These are phyloP conservation scores for Spizellomyces sp. DNA, from an alignment of 192 early-diverging fungal species.

Conservation along the genomic window DNA sequence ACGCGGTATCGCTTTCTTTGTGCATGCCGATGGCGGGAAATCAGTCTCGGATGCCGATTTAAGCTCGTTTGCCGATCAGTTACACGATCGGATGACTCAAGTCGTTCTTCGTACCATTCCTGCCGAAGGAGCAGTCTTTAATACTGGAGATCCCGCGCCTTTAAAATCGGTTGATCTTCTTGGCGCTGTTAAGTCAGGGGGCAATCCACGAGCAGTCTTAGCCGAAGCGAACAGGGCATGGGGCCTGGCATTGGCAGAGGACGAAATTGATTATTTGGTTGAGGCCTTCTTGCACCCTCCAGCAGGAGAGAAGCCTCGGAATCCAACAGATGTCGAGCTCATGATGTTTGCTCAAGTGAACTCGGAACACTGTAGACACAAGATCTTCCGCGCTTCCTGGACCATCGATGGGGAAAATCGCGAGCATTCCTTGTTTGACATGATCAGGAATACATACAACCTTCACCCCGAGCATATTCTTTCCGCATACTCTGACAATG, in stretches of 20 bases:
- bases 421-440: slow-evolving; percentile 86
- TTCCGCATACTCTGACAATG: slow-evolving; percentile 98
- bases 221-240: slow-evolving; percentile 81
- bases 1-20: slow-evolving; percentile 78
- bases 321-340: slow-evolving; percentile 98
- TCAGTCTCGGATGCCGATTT: slow-evolving; percentile 27
- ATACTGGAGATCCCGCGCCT: slow-evolving; percentile 53
- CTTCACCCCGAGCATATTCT: slow-evolving; percentile 78
- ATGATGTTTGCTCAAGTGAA: slow-evolving; percentile 99
- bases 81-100: slow-evolving; percentile 98
- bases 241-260: slow-evolving; percentile 92
- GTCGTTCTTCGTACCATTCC: slow-evolving; percentile 63
- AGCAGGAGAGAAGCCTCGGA: slow-evolving; percentile 60
- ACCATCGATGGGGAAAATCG: slow-evolving; percentile 86
- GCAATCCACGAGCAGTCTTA: slow-evolving; percentile 64
- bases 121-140: slow-evolving; percentile 64
- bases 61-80: slow-evolving; percentile 46
- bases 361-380: slow-evolving; percentile 99
- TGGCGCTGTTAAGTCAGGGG: slow-evolving; percentile 41
- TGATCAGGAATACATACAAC: slow-evolving; percentile 95
- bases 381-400: slow-evolving; percentile 99
- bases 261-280: slow-evolving; percentile 96
- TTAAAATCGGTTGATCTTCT: slow-evolving; percentile 65
- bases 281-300: slow-evolving; percentile 67
- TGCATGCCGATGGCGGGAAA: slow-evolving; percentile 37